A percentile compares a stretch with the other conserved stretches of the same genome.
Evolutionary conservation across 176 grass and related monocot genomes (phyloP).

Genomic region (Avena insularis): DNA sequence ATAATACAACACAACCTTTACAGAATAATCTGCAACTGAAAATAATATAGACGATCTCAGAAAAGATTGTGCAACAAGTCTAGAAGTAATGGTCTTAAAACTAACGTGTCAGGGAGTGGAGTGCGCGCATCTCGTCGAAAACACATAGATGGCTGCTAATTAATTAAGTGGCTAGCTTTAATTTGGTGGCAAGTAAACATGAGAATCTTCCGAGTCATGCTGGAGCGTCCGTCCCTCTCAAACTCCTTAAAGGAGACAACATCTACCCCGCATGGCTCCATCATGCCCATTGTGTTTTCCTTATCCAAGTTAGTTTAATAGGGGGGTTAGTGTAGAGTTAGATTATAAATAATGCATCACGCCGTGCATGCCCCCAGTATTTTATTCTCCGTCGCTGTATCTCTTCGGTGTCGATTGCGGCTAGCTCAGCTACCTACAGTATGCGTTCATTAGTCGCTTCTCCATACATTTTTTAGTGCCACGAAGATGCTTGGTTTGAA

Average conservation of each 20-base stretch:
- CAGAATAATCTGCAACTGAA: slow-evolving; percentile 33
- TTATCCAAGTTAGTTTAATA: slow-evolving; percentile 35
- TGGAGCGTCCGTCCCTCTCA: slow-evolving; percentile 49
- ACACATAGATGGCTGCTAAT: slow-evolving; percentile 27
- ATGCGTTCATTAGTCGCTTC: slow-evolving; percentile 35
- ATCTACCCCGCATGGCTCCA: slow-evolving; percentile 41
- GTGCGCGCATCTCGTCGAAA: slow-evolving; percentile 39
- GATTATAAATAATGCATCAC: slow-evolving; percentile 61
- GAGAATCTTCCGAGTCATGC: slow-evolving; percentile 45
- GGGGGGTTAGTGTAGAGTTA: slow-evolving; percentile 38
- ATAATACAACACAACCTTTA: slow-evolving; percentile 43
- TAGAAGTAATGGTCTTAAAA: background rate
- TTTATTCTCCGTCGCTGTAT: slow-evolving; percentile 11
- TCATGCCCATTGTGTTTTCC: slow-evolving; percentile 24
- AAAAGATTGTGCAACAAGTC: slow-evolving; percentile 27
- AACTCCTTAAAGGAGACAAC: slow-evolving; percentile 72
- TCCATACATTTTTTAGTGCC: slow-evolving; percentile 16
- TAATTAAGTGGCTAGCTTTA: background rate
- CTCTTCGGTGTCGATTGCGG: slow-evolving; percentile 42
- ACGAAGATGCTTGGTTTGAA: background rate
- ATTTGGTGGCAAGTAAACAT: slow-evolving; percentile 34
- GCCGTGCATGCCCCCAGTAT: slow-evolving; percentile 47
- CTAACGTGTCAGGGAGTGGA: slow-evolving; percentile 49
- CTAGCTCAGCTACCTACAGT: slow-evolving; percentile 17
- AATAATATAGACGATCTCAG: background rate